Percentiles rank a stretch among this genome's conserved stretches.
Evolutionary conservation across 2,329 filamentous ascomycete species (phyloP).

Genomic region (Waltergamsia citrina): DNA sequence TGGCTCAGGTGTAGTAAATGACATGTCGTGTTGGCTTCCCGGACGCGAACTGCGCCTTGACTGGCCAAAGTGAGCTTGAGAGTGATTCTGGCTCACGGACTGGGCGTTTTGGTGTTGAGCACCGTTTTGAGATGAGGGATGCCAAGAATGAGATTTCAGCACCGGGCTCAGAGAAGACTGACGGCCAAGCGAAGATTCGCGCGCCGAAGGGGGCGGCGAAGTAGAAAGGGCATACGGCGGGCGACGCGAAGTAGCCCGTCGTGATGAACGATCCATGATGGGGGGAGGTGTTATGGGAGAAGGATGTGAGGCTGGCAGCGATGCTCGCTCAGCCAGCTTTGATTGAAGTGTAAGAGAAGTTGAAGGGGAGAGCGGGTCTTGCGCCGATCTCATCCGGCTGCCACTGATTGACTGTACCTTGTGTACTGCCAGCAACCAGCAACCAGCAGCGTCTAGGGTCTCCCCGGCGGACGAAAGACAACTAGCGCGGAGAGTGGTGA

Average conservation of each 20-base stretch:
- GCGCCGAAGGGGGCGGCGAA: slow-evolving; percentile 19
- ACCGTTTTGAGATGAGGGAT: background rate
- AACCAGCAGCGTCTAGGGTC: no score
- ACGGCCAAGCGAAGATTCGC: slow-evolving; percentile 20
- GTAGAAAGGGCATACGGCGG: slow-evolving; percentile 11
- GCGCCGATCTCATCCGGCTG: no score
- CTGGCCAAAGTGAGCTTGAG: no score
- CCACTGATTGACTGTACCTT: no score
- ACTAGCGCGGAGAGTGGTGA: no score
- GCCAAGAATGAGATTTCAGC: slow-evolving; percentile 10
- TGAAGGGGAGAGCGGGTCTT: no score
- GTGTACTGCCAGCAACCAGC: no score
- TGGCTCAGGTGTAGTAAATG: background rate
- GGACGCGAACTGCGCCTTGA: slow-evolving; percentile 11
- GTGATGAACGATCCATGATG: slow-evolving; percentile 23
- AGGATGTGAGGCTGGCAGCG: background rate
- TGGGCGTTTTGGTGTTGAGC: background rate
- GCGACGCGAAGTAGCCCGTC: background rate
- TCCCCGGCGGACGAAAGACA: no score
- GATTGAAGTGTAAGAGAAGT: no score
- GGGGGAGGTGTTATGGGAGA: background rate
- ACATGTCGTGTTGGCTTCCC: slow-evolving; percentile 17
- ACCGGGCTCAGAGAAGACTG: slow-evolving; percentile 19
- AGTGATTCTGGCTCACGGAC: no score
- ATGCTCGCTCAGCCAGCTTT: background rate